phyloP scores from a whole-genome alignment of 306 rosid genomes.

The Castanospermum australe region DNA sequence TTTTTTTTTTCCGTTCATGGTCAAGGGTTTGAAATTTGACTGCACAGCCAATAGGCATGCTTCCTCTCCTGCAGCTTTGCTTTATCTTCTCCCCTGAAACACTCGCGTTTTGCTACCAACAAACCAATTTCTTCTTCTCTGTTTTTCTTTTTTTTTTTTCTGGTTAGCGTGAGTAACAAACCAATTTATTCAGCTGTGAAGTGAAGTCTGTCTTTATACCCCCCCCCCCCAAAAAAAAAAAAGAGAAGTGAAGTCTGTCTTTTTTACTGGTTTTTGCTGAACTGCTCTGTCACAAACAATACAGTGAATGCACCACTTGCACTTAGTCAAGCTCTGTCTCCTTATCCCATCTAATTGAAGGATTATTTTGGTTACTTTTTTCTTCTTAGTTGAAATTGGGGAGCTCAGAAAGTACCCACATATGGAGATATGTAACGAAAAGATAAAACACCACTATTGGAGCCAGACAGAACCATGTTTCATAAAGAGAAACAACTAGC shows the following conservation, averaged over 20 bases:
- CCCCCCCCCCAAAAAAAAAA: too few relatives aligned
- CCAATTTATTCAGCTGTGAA: too few relatives aligned
- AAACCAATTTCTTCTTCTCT: constrained; percentile 5
- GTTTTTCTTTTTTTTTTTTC: too few relatives aligned
- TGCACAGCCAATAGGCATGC: constrained; percentile 4
- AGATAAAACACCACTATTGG: constrained; percentile 20
- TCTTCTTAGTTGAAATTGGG: neutral
- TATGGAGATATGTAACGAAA: constrained; percentile 12
- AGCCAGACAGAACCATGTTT: constrained; percentile 28
- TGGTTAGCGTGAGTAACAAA: too few relatives aligned
- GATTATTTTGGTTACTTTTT: constrained; percentile 7
- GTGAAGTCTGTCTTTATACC: too few relatives aligned
- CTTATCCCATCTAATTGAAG: neutral
- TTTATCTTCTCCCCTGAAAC: neutral
- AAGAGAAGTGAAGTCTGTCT: neutral
- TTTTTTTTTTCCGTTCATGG: constrained; percentile 23
- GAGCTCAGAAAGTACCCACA: constrained; percentile 1
- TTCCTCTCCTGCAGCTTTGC: constrained; percentile 7
- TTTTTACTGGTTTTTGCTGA: constrained; percentile 7
- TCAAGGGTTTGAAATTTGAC: neutral
- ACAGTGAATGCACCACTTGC: neutral
- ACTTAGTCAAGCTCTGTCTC: neutral
- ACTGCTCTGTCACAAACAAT: neutral
- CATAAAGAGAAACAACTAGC: constrained; percentile 31
- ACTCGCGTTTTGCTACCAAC: constrained; percentile 28